Conservation (phyloP, 805 yeast genomes). For the Suhomyces sp. region DNA sequence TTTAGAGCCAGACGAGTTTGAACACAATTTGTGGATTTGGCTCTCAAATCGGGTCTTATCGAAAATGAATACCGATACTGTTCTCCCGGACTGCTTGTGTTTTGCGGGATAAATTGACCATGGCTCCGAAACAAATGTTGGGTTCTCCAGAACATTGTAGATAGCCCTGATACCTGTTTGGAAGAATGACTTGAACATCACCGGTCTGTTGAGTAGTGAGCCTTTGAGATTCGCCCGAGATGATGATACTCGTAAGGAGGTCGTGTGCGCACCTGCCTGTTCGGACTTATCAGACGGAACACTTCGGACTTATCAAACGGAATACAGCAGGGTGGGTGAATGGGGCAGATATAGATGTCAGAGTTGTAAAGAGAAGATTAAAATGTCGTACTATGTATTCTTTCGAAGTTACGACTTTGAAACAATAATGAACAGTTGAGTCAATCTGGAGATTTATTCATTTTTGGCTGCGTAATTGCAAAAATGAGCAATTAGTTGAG, state of each 20-base stretch:
- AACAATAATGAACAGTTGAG: not conserved
- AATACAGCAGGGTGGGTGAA: not conserved
- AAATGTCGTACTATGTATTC: not conserved
- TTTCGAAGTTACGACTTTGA: not conserved
- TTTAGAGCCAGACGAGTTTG: conserved; percentile 30
- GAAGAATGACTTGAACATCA: conserved; percentile 53
- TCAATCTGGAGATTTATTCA: not conserved
- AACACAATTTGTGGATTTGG: conserved; percentile 39
- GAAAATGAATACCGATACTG: conserved; percentile 81
- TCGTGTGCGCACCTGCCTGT: not conserved
- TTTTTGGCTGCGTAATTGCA: not conserved
- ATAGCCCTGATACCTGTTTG: conserved; percentile 60
- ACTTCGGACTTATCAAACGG: not conserved
- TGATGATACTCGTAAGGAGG: not conserved
- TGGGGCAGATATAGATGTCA: not conserved
- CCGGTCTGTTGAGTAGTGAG: not conserved
- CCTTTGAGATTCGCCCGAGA: not conserved
- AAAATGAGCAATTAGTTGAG: not conserved
- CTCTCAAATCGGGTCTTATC: conserved; percentile 75
- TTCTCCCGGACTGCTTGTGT: conserved; percentile 54
- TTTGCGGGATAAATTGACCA: conserved; percentile 89
- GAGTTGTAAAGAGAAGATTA: not conserved
- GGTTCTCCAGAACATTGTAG: conserved; percentile 67
- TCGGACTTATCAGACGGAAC: not conserved
- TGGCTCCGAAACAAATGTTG: conserved; percentile 70